A percentile compares a stretch with the other conserved stretches of the same genome.
Evolutionary conservation across 176 grass and related monocot species (phyloP).

Genomic region (Oryza nivara): DNA sequence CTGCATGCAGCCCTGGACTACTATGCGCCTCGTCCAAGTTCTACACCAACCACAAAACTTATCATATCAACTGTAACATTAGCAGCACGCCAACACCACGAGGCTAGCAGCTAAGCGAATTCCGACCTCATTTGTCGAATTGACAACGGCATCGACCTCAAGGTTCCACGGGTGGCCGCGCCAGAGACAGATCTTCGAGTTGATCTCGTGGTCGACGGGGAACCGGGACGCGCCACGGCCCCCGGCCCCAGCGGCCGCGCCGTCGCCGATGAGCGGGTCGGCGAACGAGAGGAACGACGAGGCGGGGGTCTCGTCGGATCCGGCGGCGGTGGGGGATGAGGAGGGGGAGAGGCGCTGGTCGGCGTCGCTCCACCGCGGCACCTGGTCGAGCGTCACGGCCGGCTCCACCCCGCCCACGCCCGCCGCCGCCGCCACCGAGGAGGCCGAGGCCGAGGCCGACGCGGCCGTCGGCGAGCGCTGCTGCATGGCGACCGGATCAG

Average conservation of each 20-base stretch:
- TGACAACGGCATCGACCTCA: slow-evolving; percentile 98
- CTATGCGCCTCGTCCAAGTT: slow-evolving; percentile 96
- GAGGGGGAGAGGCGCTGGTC: slow-evolving; percentile 55
- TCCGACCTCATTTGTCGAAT: slow-evolving; percentile 91
- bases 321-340: not conserved
- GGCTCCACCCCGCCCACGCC: slow-evolving; percentile 61
- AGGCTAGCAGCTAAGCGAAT: not conserved
- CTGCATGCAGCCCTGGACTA: slow-evolving; percentile 77
- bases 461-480: slow-evolving; percentile 37
- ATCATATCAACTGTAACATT: slow-evolving; percentile 16
- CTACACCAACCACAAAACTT: slow-evolving; percentile 43
- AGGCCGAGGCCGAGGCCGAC: not conserved
- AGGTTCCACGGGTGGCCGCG: slow-evolving; percentile 86
- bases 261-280: slow-evolving; percentile 59
- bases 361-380: slow-evolving; percentile 94
- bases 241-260: slow-evolving; percentile 43
- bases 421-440: slow-evolving; percentile 23
- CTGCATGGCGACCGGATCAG: slow-evolving; percentile 49
- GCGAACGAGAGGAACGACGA: slow-evolving; percentile 57
- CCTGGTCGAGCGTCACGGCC: slow-evolving; percentile 76
- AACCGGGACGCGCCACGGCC: slow-evolving; percentile 61
- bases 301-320: slow-evolving; percentile 39
- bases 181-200: slow-evolving; percentile 92
- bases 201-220: slow-evolving; percentile 79
- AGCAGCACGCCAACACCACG: not conserved